These are phyloP conservation scores for Saccharomycopsis javanensis DNA, from an alignment of 805 yeast genomes.

Conservation along the genomic window DNA sequence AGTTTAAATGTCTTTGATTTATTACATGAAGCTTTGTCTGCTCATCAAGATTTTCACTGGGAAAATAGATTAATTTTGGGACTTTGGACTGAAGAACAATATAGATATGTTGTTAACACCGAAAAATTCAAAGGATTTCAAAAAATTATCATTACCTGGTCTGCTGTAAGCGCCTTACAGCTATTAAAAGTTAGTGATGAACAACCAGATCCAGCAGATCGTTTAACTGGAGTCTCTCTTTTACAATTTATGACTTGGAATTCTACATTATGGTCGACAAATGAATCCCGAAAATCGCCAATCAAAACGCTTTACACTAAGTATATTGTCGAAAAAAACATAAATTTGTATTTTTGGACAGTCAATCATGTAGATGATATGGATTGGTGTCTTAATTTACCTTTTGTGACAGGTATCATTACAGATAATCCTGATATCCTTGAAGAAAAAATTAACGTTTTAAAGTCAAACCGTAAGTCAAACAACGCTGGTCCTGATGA, in stretches of 20 bases:
- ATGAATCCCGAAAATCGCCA: not conserved
- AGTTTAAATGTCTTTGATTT: slow-evolving; percentile 36
- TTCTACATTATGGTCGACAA: not conserved
- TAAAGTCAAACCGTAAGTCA: not conserved
- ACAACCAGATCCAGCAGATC: slow-evolving; percentile 19
- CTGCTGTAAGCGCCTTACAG: slow-evolving; percentile 20
- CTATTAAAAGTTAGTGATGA: slow-evolving; percentile 21
- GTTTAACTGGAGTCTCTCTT: slow-evolving; percentile 19
- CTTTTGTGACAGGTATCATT: slow-evolving; percentile 21
- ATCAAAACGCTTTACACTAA: slow-evolving; percentile 4
- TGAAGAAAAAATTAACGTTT: not conserved
- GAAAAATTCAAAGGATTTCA: slow-evolving; percentile 22
- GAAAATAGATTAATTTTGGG: slow-evolving; percentile 29
- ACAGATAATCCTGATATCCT: slow-evolving; percentile 22
- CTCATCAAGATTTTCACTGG: slow-evolving; percentile 24
- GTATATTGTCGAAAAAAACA: not conserved
- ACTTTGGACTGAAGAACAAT: slow-evolving; percentile 28
- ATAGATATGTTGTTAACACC: slow-evolving; percentile 21
- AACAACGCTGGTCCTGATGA: not conserved
- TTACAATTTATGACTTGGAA: slow-evolving; percentile 21
- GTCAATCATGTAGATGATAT: slow-evolving; percentile 25
- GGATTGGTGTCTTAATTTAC: slow-evolving; percentile 17
- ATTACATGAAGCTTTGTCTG: slow-evolving; percentile 19
- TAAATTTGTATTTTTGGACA: slow-evolving; percentile 31
- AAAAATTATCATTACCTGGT: slow-evolving; percentile 27